Conservation (phyloP, 2,329 filamentous ascomycete species). For the Fusarium sp. region DNA sequence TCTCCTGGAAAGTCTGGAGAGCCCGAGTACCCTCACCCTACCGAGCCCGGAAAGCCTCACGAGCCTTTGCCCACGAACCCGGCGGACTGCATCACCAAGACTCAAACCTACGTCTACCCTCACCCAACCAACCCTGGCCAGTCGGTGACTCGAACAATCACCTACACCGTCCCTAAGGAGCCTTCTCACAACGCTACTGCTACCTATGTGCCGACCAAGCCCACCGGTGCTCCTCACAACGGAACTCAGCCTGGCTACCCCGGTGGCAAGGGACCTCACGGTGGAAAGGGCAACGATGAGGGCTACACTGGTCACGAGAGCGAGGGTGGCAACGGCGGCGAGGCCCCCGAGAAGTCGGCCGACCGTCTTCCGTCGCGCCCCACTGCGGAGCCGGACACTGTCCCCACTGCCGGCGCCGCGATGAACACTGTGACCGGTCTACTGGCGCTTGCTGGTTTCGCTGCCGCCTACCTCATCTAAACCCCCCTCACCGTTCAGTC, state of each 20-base stretch:
- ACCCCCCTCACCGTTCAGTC: not conserved
- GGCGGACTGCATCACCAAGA: conserved; percentile 46
- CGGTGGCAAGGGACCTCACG: conserved; percentile 25
- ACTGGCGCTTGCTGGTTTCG: conserved; percentile 57
- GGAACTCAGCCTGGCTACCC: conserved; percentile 32
- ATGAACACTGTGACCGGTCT: conserved; percentile 54
- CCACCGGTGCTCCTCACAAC: conserved; percentile 36
- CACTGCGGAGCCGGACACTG: conserved; percentile 32
- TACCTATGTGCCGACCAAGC: conserved; percentile 36
- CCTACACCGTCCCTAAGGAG: conserved; percentile 44
- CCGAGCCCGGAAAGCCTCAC: conserved; percentile 33
- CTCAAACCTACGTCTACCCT: conserved; percentile 46
- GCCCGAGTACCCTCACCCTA: conserved; percentile 24
- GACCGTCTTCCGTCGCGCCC: conserved; percentile 33
- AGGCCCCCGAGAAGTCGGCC: conserved; percentile 28
- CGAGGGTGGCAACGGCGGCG: conserved; percentile 14
- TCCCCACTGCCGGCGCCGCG: conserved; percentile 49
- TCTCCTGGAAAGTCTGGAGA: conserved; percentile 17
- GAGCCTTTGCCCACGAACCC: conserved; percentile 40
- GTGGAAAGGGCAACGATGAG: conserved; percentile 31
- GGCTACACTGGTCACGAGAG: conserved; percentile 7
- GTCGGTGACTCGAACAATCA: conserved; percentile 46
- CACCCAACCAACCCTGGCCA: conserved; percentile 44
- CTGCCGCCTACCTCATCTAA: conserved; percentile 62
- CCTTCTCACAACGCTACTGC: conserved; percentile 38